Base-by-base conservation (phyloP, 2,329 filamentous ascomycete genomes). In the Penicillium vulpinum region DNA sequence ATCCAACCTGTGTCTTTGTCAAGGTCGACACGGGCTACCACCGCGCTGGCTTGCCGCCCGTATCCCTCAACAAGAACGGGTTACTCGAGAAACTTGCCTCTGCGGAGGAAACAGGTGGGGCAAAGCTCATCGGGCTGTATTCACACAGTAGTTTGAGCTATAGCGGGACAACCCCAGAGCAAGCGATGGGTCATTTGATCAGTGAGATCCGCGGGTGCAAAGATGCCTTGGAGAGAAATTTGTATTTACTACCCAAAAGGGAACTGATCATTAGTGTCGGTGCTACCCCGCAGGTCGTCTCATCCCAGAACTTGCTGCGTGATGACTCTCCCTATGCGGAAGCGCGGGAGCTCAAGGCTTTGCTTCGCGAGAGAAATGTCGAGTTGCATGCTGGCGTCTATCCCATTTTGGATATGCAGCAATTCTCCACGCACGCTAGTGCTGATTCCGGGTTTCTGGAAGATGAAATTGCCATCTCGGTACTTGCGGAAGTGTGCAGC, bases 361-460 rank as follows among this genome's bases (percentile, higher is more conserved):
- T 76, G 66, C 50, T 68, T 61, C 53, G 51, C 8, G 60, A 57
- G 16, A 66, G 70, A 5, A 76, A 68, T 4, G 78, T 91, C 26
- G 89, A 92, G 69, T 77, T 91, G 2, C 90, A 92, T 70, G 89
- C 89, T 0, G 89, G 89, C 29, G 88, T 90, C 2, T 93, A 92
- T 69, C 85, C 89, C 0, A 79, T 86, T 3, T 81, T 93, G 9
- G 90, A 94, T 71, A 79, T 92, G 65, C 90, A 94, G 71, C 90
- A 94, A 71, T 78, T 93, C 2, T 86, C 89, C 1, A 90, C 89
- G 0, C 84, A 88, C 65, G 86, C 88, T 4, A 74, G 82, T 0
- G 78, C 80, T 4, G 65, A 71, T 7, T 46, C 53, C 0, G 75
- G 49, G 64, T 51, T 55, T 2, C 46, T 65, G 0, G 66, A 78